Evolutionary conservation across 129 eudicot genomes (phyloP), one percentile per base, ranked within the genome.

Genomic region (Deinandra increscens): DNA sequence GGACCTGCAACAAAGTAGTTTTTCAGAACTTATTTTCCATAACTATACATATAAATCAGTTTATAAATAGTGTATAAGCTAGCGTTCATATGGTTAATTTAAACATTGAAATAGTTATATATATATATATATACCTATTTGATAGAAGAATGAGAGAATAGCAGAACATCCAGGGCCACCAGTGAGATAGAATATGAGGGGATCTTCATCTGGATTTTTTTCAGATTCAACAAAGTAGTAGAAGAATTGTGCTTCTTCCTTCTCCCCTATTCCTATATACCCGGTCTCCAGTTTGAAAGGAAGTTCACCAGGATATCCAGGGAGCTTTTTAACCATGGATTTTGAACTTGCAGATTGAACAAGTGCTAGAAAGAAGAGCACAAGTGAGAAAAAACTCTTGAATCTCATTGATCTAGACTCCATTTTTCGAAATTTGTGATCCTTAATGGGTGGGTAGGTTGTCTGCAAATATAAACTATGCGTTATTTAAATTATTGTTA

Each of bases 101-200:
- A n/a, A n/a, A n/a, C n/a, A n/a, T n/a, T n/a, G n/a, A n/a, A n/a
- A n/a, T n/a, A n/a, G n/a, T n/a, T n/a, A n/a, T n/a, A n/a, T n/a
- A 42, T n/a, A n/a, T 42, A 9, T 4, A 7, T 8, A 42, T 9
- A 14, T 79, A 81, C 85, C 85, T 1, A 80, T 73, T 60, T 84
- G 79, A 76, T 82, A 85, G 50, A 68, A 66, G 54, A 85, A 55
- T 1, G 78, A 78, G 9, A 75, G 59, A 54, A 82, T 63, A 31
- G 82, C 72, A 42, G 90, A 79, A 72, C 87, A 85, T 12, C 80
- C 81, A 18, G 90, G 90, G 20, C 90, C 87, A 9, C 90, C 90
- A n/a, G 90, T 72, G 10, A 85, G 71, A 84, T 84, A 85, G 59
- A 82, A 62, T 5, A 85, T 36, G 13, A 85, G 75, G 36, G 89